Percentiles rank a stretch among this genome's conserved stretches.
Evolutionary conservation across 495 filamentous ascomycete genomes (phyloP).

Genomic region (Patellaria atrata): DNA sequence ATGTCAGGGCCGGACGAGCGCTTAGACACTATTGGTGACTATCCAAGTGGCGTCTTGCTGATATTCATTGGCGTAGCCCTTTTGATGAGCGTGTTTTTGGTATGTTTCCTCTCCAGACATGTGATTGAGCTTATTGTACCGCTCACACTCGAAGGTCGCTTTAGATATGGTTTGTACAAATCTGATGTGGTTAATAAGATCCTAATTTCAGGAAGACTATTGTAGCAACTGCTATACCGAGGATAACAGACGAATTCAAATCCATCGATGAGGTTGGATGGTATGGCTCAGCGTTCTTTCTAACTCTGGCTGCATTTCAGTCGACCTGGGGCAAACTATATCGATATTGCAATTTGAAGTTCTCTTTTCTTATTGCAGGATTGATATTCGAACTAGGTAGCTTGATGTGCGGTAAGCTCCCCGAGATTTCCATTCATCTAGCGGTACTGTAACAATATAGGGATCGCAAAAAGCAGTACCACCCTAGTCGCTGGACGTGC

Average conservation of each 20-base stretch:
- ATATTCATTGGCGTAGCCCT: conserved; percentile 1
- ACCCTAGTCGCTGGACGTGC: conserved; percentile 11
- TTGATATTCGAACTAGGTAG: conserved; percentile 7
- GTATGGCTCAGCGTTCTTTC: conserved; percentile 8
- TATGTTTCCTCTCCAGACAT: no score
- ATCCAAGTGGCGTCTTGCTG: conserved; percentile 1
- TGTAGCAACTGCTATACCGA: conserved; percentile 10
- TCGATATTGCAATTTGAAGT: conserved; percentile 5
- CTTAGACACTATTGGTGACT: no score
- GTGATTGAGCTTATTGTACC: no score
- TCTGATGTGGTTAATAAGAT: no score
- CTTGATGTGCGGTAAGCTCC: conserved; percentile 1
- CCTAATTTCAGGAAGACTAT: no score
- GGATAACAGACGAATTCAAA: conserved; percentile 12
- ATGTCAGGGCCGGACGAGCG: no score
- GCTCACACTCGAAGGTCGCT: no score
- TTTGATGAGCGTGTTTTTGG: no score
- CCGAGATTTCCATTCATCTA: no score
- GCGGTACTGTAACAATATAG: no score
- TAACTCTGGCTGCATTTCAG: not conserved
- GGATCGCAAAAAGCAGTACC: conserved; percentile 4
- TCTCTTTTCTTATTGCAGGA: conserved; percentile 2
- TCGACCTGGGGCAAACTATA: conserved; percentile 8
- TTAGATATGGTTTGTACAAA: no score
- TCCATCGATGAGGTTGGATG: conserved; percentile 7